A percentile compares a stretch with the other conserved stretches of the same genome.
Evolutionary conservation across 495 filamentous ascomycete species (phyloP).

Genomic region (Neurospora africana): DNA sequence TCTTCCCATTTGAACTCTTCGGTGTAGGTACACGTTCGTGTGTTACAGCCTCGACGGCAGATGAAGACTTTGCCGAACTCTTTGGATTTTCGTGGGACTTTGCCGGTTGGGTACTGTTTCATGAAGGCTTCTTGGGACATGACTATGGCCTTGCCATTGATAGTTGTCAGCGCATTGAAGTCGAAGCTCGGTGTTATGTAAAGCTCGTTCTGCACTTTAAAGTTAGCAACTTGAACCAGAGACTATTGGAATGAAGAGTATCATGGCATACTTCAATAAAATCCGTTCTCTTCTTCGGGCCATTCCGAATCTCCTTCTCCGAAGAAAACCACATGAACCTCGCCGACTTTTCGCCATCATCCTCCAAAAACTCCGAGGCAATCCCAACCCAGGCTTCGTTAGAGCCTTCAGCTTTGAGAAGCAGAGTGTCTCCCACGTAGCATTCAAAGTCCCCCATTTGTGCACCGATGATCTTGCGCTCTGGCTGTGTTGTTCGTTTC

Average conservation of each 20-base stretch:
- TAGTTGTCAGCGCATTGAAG: constrained; percentile 71
- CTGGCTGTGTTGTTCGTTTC: constrained; percentile 21
- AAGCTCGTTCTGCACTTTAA: constrained; percentile 57
- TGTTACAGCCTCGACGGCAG: constrained; percentile 81
- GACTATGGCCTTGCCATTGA: constrained; percentile 77
- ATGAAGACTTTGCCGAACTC: constrained; percentile 85
- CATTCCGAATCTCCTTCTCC: constrained; percentile 73
- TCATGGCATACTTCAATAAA: constrained; percentile 47
- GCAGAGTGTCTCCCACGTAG: constrained; percentile 65
- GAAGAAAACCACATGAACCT: constrained; percentile 88
- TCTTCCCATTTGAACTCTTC: constrained; percentile 90
- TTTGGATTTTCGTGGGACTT: constrained; percentile 57
- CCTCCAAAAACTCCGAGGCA: constrained; percentile 64
- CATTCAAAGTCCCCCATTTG: constrained; percentile 80
- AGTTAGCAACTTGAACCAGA: constrained; percentile 1
- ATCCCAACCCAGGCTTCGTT: constrained; percentile 87
- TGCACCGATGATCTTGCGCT: constrained; percentile 60
- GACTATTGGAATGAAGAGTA: neutral
- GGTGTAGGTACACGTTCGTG: constrained; percentile 79
- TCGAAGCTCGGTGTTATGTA: constrained; percentile 85
- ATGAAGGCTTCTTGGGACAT: constrained; percentile 60
- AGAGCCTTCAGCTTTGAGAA: constrained; percentile 70
- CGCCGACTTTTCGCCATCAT: constrained; percentile 54
- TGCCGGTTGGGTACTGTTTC: constrained; percentile 62
- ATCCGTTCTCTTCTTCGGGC: constrained; percentile 74